Conservation (phyloP, 305 asterid genomes). For the Fraxinus latifolia region DNA sequence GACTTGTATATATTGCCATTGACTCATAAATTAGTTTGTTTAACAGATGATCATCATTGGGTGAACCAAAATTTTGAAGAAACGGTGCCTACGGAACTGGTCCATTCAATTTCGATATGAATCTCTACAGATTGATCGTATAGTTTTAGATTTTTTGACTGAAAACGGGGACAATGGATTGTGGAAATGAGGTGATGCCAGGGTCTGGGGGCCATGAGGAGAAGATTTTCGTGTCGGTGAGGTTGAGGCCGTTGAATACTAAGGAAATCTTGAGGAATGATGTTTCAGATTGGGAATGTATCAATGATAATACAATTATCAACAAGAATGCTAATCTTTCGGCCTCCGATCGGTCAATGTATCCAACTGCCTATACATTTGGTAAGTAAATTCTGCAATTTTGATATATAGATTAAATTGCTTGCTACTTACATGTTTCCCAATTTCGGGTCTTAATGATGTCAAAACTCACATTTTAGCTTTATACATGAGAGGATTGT, state of each 20-base stretch:
- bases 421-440: conserved; percentile 1
- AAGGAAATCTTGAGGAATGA: conserved; percentile 73
- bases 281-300: conserved; percentile 93
- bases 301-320: conserved; percentile 68
- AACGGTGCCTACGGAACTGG: conserved; percentile 12
- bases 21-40: conserved; percentile 36
- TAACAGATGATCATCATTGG: conserved; percentile 47
- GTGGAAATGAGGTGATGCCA: conserved; percentile 39
- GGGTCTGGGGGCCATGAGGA: conserved; percentile 47
- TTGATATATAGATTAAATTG: background rate
- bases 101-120: conserved; percentile 15
- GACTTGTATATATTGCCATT: conserved; percentile 33
- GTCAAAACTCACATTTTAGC: background rate
- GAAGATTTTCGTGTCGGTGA: conserved; percentile 88
- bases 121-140: conserved; percentile 18
- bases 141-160: conserved; percentile 27
- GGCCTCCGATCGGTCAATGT: conserved; percentile 78
- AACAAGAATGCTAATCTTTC: conserved; percentile 71
- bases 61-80: conserved; percentile 37
- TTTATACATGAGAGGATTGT: conserved; percentile 21
- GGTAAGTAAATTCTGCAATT: conserved; percentile 48
- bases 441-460: background rate
- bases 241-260: conserved; percentile 80
- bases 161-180: conserved; percentile 46
- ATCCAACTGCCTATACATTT: conserved; percentile 74